Evolutionary conservation across 2,329 filamentous ascomycete species (phyloP), one percentile per base, ranked within the genome.

Genomic region (Paecilomyces variotii): DNA sequence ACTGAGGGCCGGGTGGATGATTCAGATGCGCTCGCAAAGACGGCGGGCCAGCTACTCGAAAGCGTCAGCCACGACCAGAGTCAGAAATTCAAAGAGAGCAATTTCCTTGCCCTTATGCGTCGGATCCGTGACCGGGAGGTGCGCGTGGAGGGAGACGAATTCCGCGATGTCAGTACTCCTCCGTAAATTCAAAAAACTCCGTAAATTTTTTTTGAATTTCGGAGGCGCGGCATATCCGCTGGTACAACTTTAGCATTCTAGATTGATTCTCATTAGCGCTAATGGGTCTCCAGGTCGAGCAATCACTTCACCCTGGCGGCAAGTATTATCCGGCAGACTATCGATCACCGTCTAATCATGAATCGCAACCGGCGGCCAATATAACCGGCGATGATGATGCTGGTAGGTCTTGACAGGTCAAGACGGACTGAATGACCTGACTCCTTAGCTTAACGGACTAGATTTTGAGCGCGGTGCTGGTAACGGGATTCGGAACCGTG

Each of bases 91-190:
- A 84, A 86, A 65, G 84, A 91, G 68, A 92, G 89, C 64, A 84
- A 84, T 59, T 95, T 95, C 68, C 75, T 93, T 0, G 80, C 82
- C 3, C 77, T 95, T 53, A 94, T 95, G 90, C 84, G 88, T 28
- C 82, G 84, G 60, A 83, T 94, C 57, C 82, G 87, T 56, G 85
- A 90, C 68, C 80, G 82, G 57, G 86, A 94, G 74, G 84, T 91
- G 12, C 82, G 82, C 54, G 85, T 94, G 39, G 81, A 89, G 63
- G 88, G 87, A 49, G 87, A 90, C 69, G 83, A 76, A 65, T 76
- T 77, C 65, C 73, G 72, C 67, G 72, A 76, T 75, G 75, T 77
- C 72, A 76, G 74, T 77, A 73, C 68, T 69, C 72, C 70, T 71
- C 71, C 72, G 69, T 76, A 68, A 74, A 64, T 62, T 19, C 19